phyloP scores from a whole-genome alignment of 2,329 filamentous ascomycete species.

The Aspergillus sp. region DNA sequence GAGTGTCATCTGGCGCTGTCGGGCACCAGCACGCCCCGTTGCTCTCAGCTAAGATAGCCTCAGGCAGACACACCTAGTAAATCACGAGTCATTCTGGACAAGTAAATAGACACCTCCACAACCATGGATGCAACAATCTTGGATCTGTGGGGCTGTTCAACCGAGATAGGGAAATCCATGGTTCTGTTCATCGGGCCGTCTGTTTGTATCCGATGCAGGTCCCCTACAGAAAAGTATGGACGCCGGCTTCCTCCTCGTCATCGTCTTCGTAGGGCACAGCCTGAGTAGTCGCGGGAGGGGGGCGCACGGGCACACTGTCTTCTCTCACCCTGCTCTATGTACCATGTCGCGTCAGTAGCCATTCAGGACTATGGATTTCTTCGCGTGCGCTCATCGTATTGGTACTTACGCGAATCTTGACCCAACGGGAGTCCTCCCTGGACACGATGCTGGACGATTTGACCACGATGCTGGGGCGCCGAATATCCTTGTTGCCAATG shows the following conservation, averaged over 20 bases:
- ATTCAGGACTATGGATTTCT: neutral
- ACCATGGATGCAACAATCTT: no score
- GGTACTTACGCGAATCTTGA: constrained; percentile 19
- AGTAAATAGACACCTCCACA: no score
- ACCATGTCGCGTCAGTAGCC: constrained; percentile 15
- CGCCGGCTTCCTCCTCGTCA: constrained; percentile 15
- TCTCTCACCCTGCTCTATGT: constrained; percentile 16
- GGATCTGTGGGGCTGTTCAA: no score
- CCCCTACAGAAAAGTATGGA: constrained; percentile 17
- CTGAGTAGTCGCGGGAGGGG: constrained; percentile 15
- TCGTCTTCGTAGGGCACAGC: constrained; percentile 22
- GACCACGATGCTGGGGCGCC: neutral
- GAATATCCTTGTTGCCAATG: neutral
- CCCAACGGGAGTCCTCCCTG: constrained; percentile 19
- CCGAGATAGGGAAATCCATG: no score
- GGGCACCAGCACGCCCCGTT: neutral
- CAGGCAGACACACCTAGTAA: neutral
- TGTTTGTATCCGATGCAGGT: no score
- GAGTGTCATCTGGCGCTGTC: neutral
- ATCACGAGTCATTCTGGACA: no score
- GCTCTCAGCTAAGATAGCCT: no score
- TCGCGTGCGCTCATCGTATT: neutral
- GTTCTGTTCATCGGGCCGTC: no score
- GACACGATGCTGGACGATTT: no score
- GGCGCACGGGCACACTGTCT: constrained; percentile 16